A percentile compares a stretch with the other conserved stretches of the same genome.
These are phyloP conservation scores for Backusella psychrophila DNA, from an alignment of 192 early-diverging fungal species.

Conservation along the genomic window DNA sequence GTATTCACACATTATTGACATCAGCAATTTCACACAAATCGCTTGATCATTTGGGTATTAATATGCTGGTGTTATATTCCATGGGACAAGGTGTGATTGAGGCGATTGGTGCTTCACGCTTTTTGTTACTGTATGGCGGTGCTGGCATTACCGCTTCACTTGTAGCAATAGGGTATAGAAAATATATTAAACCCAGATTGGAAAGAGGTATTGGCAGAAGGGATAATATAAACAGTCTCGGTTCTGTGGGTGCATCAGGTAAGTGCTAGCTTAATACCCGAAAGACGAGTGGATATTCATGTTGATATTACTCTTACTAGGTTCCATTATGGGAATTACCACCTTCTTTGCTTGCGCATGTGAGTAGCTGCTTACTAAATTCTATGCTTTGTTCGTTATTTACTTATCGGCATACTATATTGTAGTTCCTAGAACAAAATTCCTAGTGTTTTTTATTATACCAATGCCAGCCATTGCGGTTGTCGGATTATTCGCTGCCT, in stretches of 20 bases:
- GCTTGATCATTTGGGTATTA: constrained; percentile 45
- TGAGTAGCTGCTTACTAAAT: constrained; percentile 17
- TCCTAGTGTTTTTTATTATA: constrained; percentile 48
- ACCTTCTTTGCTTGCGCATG: constrained; percentile 46
- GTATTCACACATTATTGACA: constrained; percentile 46
- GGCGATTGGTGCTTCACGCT: constrained; percentile 40
- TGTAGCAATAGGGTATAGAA: constrained; percentile 34
- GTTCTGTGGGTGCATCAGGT: constrained; percentile 52
- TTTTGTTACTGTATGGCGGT: constrained; percentile 43
- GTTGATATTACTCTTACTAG: constrained; percentile 1
- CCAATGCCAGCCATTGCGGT: constrained; percentile 50
- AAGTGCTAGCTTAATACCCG: background rate
- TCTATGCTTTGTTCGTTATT: background rate
- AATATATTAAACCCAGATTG: constrained; percentile 36
- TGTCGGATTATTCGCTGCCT: constrained; percentile 46
- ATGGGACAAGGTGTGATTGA: constrained; percentile 44
- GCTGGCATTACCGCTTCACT: constrained; percentile 39
- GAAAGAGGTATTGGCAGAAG: constrained; percentile 13
- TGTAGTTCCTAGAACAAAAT: constrained; percentile 42
- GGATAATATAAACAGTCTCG: constrained; percentile 19
- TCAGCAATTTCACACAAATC: constrained; percentile 44
- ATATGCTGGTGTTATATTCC: constrained; percentile 45
- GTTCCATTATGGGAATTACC: constrained; percentile 45
- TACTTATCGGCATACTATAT: background rate
- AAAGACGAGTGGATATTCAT: background rate